These are phyloP conservation scores for Rhizomucor miehei DNA, from an alignment of 371 early-diverging fungal species.

Conservation along the genomic window DNA sequence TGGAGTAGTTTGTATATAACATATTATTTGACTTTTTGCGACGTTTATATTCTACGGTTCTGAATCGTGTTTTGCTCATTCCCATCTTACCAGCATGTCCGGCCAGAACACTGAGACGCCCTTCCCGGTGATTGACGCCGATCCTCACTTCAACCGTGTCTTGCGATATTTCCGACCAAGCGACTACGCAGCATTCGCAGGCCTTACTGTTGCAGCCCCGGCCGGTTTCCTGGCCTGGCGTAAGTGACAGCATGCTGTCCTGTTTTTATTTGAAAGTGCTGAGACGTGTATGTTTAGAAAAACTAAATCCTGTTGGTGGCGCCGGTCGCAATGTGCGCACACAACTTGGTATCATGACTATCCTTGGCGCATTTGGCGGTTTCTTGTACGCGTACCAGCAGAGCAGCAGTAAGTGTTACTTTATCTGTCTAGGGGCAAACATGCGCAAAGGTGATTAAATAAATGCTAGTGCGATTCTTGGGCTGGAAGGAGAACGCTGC, in stretches of 20 bases:
- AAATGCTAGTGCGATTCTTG: conserved; percentile 84
- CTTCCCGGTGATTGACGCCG: conserved; percentile 69
- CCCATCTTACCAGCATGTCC: conserved; percentile 27
- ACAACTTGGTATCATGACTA: conserved; percentile 49
- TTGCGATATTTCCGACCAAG: conserved; percentile 85
- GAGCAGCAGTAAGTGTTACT: conserved; percentile 57
- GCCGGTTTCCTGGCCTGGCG: conserved; percentile 72
- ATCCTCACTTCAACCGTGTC: conserved; percentile 82
- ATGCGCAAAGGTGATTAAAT: neutral
- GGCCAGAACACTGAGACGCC: conserved; percentile 50
- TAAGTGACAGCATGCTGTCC: conserved; percentile 36
- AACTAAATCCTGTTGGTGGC: conserved; percentile 44
- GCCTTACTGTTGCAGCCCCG: conserved; percentile 73
- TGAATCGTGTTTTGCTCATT: too few species aligned
- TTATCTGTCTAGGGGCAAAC: neutral
- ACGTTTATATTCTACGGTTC: too few species aligned
- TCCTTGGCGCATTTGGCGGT: conserved; percentile 63
- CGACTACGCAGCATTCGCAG: conserved; percentile 76
- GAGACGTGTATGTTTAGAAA: conserved; percentile 36
- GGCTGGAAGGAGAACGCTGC: conserved; percentile 88
- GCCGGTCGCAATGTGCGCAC: conserved; percentile 44
- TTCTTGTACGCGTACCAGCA: conserved; percentile 70
- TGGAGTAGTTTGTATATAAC: too few species aligned
- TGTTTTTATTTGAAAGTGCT: too few species aligned
- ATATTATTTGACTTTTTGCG: too few species aligned